Evolutionary conservation across 2,329 filamentous ascomycete species (phyloP), one percentile per base, ranked within the genome.

Genomic region (Corinectria fuckeliana): DNA sequence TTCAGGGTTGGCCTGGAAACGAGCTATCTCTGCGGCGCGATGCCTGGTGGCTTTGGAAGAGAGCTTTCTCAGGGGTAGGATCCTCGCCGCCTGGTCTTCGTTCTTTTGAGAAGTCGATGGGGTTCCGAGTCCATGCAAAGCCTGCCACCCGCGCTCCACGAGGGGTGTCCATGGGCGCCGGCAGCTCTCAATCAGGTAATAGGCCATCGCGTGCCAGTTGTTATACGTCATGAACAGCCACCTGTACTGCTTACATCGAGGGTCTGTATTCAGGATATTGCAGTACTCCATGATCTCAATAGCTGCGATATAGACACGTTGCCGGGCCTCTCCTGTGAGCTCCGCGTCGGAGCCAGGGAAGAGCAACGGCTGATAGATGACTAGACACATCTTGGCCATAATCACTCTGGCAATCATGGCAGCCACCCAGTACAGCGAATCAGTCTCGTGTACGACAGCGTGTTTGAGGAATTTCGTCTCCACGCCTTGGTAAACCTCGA

Each of bases 351-450:
- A 80, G 23, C 86, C 83, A 30, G 82, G 81, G 50, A 87, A 84
- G 28, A 90, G 86, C 68, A 89, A 82, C 0, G 91, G 90, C 66
- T 94, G 88, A 69, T 94, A 91, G 2, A 92, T 83, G 60, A 93
- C 83, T 32, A 95, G 81, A 78, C 88, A 91, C 80, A 93, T 87
- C 75, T 93, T 94, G 47, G 88, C 88, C 76, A 93, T 85, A 62
- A 93, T 87, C 28, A 94, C 80, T 9, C 90, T 85, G 3, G 86
- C 83, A 21, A 91, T 81, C 25, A 89, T 90, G 4, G 86, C 87
- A 7, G 85, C 85, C 23, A 90, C 84, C 88, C 89, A 91, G 62
- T 87, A 87, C 1, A 91, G 76, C 0, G 84, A 80, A 44, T 84
- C 74, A 62, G 67, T 76, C 41, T 77, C 72, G 69, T 81, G 50